These are phyloP conservation scores for Encephalitozoon cuniculi DNA, from an alignment of 371 early-diverging fungal genomes.

Conservation along the genomic window DNA sequence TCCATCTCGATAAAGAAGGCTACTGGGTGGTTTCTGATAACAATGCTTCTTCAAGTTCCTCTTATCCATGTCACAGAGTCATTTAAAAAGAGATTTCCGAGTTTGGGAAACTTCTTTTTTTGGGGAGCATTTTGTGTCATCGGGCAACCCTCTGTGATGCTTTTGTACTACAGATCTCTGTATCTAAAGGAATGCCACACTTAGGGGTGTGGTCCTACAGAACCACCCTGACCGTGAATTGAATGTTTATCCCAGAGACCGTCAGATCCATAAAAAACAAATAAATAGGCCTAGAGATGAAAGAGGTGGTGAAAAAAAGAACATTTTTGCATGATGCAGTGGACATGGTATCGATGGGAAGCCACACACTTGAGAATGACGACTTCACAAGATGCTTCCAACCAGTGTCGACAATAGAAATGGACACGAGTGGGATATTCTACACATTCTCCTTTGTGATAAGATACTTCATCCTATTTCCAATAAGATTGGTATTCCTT, in stretches of 20 bases:
- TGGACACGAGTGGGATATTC: slow-evolving; percentile 37
- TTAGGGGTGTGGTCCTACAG: not conserved
- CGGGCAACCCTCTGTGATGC: slow-evolving; percentile 44
- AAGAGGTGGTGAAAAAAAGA: slow-evolving; percentile 11
- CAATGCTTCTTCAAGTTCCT: slow-evolving; percentile 84
- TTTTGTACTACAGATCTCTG: slow-evolving; percentile 37
- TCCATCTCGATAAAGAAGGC: slow-evolving; percentile 67
- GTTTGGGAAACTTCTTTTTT: slow-evolving; percentile 45
- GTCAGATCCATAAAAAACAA: not conserved
- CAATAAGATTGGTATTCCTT: slow-evolving; percentile 41
- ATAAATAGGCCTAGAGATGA: not conserved
- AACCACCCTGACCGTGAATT: not conserved
- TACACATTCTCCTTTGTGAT: slow-evolving; percentile 51
- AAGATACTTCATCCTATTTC: slow-evolving; percentile 54
- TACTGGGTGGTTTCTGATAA: slow-evolving; percentile 69
- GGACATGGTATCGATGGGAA: slow-evolving; percentile 44
- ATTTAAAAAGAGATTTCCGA: slow-evolving; percentile 15
- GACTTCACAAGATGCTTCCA: slow-evolving; percentile 53
- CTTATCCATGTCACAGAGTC: slow-evolving; percentile 65
- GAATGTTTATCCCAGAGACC: not conserved
- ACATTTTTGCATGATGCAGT: slow-evolving; percentile 55
- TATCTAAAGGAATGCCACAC: not conserved
- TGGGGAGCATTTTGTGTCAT: slow-evolving; percentile 52
- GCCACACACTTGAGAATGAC: slow-evolving; percentile 46
- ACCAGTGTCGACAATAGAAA: slow-evolving; percentile 27